Base-by-base conservation (phyloP, 2,329 filamentous ascomycete genomes). In the Nemania sp. region DNA sequence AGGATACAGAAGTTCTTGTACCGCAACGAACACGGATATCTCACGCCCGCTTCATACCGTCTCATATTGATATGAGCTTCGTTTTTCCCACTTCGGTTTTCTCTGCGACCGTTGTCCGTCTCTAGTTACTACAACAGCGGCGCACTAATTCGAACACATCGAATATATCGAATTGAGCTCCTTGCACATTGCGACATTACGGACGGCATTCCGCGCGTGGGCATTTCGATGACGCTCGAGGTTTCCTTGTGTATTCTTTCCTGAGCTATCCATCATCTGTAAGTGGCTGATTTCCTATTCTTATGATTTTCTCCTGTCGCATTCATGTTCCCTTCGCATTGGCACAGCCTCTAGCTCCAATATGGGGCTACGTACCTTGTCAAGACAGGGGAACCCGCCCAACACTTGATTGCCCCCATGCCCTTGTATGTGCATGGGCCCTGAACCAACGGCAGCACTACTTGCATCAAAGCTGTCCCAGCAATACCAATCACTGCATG, bases 361-460 rank as follows among this genome's bases (percentile, higher is more conserved):
- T 26, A 49, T 49, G 52, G 53, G 52, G 51, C 54, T 47, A 47
- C n/a, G n/a, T n/a, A n/a, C 44, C 47, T 33, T 36, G 41, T 53
- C 31, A 46, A 46, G 48, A 52, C 61, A 57, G 55, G 60, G 60
- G 58, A 61, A 59, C 59, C 59, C 57, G 60, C 59, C 61, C 57
- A 59, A 58, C 60, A 15, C 54, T 40, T 24, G 24, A 43, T 56
- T 50, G 56, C 57, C 54, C n/a, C 56, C 55, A 63, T 66, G 61
- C 60, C 57, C 54, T 55, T 63, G 63, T 62, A 62, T 56, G 58
- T 65, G 64, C 62, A 63, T 52, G 49, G 56, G 59, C 56, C 59
- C 64, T 57, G 59, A 57, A 57, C 56, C 61, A 61, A 50, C 52
- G 54, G 54, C 47, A 54, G 41, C 54, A 59, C 51, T 57, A 49